These are phyloP conservation scores for Globisporangium megalacanthum DNA, from an alignment of 352 stramenopile species.

Conservation along the genomic window DNA sequence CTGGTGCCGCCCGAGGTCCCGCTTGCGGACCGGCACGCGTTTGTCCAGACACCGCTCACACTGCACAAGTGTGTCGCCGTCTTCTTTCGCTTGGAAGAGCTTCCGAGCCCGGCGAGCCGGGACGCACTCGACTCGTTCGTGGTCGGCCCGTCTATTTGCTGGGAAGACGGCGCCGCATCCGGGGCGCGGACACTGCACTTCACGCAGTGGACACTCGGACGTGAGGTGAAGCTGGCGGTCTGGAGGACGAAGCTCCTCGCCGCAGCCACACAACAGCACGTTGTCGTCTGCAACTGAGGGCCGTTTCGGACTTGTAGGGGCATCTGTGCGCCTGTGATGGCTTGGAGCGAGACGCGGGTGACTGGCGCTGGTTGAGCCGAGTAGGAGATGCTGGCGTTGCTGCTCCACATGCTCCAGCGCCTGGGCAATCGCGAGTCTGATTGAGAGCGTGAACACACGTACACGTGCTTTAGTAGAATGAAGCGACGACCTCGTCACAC, in stretches of 20 bases:
- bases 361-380: conserved; percentile 18
- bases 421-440: conserved; percentile 28
- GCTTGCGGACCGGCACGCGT: conserved; percentile 23
- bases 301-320: neutral
- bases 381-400: conserved; percentile 28
- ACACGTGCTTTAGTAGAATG: neutral
- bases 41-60: conserved; percentile 37
- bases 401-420: conserved; percentile 30
- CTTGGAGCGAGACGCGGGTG: conserved; percentile 9
- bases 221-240: conserved; percentile 33
- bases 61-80: conserved; percentile 28
- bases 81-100: conserved; percentile 32
- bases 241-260: conserved; percentile 34
- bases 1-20: conserved; percentile 37
- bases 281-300: conserved; percentile 8
- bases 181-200: conserved; percentile 35
- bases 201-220: conserved; percentile 29
- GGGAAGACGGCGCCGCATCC: conserved; percentile 36
- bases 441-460: neutral
- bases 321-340: neutral
- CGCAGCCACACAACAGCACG: conserved; percentile 41
- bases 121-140: conserved; percentile 38
- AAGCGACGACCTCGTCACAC: neutral
- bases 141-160: conserved; percentile 18
- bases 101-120: conserved; percentile 26